These are phyloP conservation scores for Candida gigantensis DNA, from an alignment of 1,139 yeast species.

Conservation along the genomic window DNA sequence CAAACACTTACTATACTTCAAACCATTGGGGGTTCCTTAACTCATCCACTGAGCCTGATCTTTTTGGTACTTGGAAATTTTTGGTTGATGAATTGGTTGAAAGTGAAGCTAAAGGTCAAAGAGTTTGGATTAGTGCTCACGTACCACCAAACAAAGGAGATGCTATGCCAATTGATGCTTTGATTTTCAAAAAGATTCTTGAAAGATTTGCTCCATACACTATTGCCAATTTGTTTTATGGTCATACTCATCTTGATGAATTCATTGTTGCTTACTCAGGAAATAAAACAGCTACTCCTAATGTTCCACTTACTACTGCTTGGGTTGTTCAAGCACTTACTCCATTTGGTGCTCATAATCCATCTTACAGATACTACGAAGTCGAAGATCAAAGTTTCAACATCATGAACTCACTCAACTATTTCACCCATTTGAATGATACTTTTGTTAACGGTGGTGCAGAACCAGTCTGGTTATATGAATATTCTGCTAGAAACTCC, in stretches of 20 bases:
- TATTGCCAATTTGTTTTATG: slow-evolving; percentile 67
- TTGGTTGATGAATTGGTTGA: slow-evolving; percentile 60
- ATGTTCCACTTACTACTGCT: slow-evolving; percentile 53
- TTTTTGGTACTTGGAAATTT: slow-evolving; percentile 65
- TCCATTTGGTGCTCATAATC: slow-evolving; percentile 59
- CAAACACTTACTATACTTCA: slow-evolving; percentile 65
- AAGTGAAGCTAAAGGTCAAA: slow-evolving; percentile 55
- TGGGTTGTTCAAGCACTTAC: slow-evolving; percentile 70
- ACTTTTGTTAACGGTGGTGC: slow-evolving; percentile 48
- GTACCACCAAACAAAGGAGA: slow-evolving; percentile 59
- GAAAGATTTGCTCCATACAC: slow-evolving; percentile 69
- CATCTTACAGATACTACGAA: slow-evolving; percentile 73
- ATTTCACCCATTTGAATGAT: slow-evolving; percentile 51
- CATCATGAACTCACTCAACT: slow-evolving; percentile 59
- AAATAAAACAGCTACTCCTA: slow-evolving; percentile 27
- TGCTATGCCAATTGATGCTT: slow-evolving; percentile 60
- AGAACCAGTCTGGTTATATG: slow-evolving; percentile 58
- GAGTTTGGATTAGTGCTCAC: slow-evolving; percentile 75
- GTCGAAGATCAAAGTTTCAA: slow-evolving; percentile 64
- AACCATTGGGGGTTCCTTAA: slow-evolving; percentile 65
- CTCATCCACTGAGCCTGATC: slow-evolving; percentile 53
- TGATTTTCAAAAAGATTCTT: slow-evolving; percentile 55
- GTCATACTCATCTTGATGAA: slow-evolving; percentile 73
- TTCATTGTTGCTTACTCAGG: slow-evolving; percentile 56
- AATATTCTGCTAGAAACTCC: slow-evolving; percentile 53